A percentile compares a stretch with the other conserved stretches of the same genome.
phyloP scores from a whole-genome alignment of 2,329 filamentous ascomycete genomes.

The Nannizzia gypsea region DNA sequence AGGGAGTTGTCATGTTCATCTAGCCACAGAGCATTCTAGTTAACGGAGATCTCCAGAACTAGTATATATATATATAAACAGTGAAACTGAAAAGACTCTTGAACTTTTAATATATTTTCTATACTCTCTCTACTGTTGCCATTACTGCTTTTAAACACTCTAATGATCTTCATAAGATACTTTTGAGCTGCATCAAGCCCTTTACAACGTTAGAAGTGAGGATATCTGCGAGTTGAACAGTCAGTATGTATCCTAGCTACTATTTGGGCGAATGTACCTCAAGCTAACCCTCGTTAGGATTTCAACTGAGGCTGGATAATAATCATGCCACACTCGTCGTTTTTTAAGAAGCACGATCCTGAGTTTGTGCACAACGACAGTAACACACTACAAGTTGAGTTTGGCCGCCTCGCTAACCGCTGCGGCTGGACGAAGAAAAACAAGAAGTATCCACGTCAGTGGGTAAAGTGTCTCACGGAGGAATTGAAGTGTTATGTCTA shows the following conservation, averaged over 20 bases:
- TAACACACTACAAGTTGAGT: constrained; percentile 5
- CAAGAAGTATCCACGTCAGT: neutral
- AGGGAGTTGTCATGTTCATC: neutral
- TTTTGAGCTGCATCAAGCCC: no score
- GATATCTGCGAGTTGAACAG: neutral
- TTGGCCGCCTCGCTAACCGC: constrained; percentile 4
- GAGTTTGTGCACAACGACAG: constrained; percentile 3
- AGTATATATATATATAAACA: neutral
- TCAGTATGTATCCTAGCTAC: no score
- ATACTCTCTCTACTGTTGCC: neutral
- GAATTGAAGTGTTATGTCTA: neutral
- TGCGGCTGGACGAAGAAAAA: constrained; percentile 7
- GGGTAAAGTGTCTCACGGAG: neutral
- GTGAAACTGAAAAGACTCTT: neutral
- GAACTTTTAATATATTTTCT: neutral
- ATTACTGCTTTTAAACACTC: neutral
- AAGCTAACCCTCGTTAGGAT: neutral
- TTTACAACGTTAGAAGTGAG: no score
- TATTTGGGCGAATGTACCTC: neutral
- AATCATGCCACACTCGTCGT: neutral
- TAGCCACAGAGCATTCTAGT: neutral
- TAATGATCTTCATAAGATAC: no score
- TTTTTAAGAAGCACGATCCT: neutral
- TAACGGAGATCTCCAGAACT: neutral
- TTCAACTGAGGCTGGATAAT: neutral